Conservation (phyloP, 2,329 filamentous ascomycete genomes). For the Botrytis fragariae region DNA sequence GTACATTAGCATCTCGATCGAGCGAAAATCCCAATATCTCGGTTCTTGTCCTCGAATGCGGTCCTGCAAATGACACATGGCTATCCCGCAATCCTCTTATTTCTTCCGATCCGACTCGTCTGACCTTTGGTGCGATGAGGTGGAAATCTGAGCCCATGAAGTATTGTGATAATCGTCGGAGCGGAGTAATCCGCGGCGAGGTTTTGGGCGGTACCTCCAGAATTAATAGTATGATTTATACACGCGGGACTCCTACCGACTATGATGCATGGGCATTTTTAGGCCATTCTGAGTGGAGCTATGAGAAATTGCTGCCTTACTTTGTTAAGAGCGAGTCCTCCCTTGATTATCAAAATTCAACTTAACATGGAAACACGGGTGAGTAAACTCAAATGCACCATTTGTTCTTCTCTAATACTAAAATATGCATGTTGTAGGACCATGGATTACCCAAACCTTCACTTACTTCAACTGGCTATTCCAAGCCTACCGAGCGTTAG, state of each 20-base stretch:
- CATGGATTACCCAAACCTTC: conserved; percentile 15
- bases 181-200: conserved; percentile 7
- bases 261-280: conserved; percentile 47
- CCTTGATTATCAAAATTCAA: background rate
- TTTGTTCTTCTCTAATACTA: background rate
- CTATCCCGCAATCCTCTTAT: conserved; percentile 4
- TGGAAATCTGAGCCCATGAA: conserved; percentile 17
- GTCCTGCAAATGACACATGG: conserved; percentile 24
- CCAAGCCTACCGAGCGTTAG: conserved; percentile 9
- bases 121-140: background rate
- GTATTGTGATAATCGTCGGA: conserved; percentile 13
- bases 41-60: conserved; percentile 44
- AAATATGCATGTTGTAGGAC: background rate
- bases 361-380: conserved; percentile 6
- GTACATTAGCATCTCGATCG: conserved; percentile 43
- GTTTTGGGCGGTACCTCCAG: conserved; percentile 42
- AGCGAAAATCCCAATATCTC: conserved; percentile 40
- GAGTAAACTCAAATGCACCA: background rate
- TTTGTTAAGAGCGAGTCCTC: conserved; percentile 39
- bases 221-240: conserved; percentile 44
- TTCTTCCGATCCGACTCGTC: background rate
- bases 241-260: conserved; percentile 41
- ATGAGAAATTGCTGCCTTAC: conserved; percentile 44
- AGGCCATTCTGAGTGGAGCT: conserved; percentile 47
- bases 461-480: conserved; percentile 9